Conservation (phyloP, 495 filamentous ascomycete species). For the Hyaloscypha variabilis region DNA sequence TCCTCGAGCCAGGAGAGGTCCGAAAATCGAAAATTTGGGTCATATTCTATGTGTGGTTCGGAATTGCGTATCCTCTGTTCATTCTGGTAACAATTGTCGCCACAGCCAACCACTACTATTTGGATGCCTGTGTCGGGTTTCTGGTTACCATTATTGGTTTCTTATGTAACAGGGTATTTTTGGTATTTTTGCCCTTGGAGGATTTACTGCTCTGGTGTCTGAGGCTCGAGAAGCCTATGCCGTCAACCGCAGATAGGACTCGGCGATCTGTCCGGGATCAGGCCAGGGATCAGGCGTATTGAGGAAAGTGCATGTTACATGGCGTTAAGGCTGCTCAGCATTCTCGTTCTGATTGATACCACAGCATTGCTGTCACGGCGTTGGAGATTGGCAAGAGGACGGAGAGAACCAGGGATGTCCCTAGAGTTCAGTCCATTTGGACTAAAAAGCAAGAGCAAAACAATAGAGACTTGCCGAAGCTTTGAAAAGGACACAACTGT, state of each 20-base stretch:
- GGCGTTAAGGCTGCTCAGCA: conserved; percentile 13
- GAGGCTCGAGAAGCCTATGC: conserved; percentile 59
- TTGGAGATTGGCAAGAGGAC: background rate
- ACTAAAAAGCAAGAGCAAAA: background rate
- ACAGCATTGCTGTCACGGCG: conserved; percentile 16
- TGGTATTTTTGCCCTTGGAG: conserved; percentile 58
- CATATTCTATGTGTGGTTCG: conserved; percentile 48
- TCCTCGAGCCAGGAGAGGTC: conserved; percentile 46
- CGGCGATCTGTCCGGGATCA: conserved; percentile 9
- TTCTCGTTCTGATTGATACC: conserved; percentile 19
- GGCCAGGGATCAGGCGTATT: background rate
- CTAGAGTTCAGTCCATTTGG: background rate
- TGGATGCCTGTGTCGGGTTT: conserved; percentile 59
- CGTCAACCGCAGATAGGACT: conserved; percentile 49
- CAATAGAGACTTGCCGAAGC: background rate
- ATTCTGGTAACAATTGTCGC: conserved; percentile 65
- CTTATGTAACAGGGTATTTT: conserved; percentile 54
- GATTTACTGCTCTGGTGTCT: conserved; percentile 56
- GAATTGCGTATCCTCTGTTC: conserved; percentile 56
- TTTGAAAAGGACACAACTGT: background rate
- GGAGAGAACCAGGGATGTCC: background rate
- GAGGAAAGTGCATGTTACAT: conserved; percentile 7
- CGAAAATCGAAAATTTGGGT: conserved; percentile 43
- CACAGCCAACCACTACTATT: conserved; percentile 68
- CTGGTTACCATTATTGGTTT: conserved; percentile 52